Percentiles rank a stretch among this genome's conserved stretches.
Evolutionary conservation across 306 rosid genomes (phyloP).

Genomic region (Malus sylvestris): DNA sequence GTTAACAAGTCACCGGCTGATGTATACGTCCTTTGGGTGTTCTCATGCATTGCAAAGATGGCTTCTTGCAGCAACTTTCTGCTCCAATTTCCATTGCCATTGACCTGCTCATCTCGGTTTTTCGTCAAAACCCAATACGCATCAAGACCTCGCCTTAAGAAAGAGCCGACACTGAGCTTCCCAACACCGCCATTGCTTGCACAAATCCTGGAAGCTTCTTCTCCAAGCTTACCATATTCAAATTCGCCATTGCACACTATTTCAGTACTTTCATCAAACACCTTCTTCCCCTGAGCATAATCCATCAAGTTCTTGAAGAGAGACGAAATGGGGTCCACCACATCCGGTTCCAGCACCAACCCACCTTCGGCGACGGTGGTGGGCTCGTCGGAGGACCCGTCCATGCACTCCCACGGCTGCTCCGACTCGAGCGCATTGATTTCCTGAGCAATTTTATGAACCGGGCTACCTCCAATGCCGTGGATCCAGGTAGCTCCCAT

Average conservation of each 20-base stretch:
- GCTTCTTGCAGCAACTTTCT: slow-evolving; percentile 57
- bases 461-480: slow-evolving; percentile 86
- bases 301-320: slow-evolving; percentile 74
- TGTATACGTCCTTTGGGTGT: slow-evolving; percentile 75
- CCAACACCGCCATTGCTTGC: slow-evolving; percentile 16
- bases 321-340: slow-evolving; percentile 53
- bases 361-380: slow-evolving; percentile 79
- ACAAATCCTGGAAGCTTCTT: slow-evolving; percentile 26
- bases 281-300: slow-evolving; percentile 48
- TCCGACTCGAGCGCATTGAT: slow-evolving; percentile 61
- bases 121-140: slow-evolving; percentile 41
- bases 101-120: slow-evolving; percentile 31
- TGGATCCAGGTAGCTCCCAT: slow-evolving; percentile 99
- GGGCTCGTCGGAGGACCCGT: slow-evolving; percentile 48
- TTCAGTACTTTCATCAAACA: slow-evolving; percentile 8
- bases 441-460: slow-evolving; percentile 66
- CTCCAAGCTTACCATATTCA: slow-evolving; percentile 24
- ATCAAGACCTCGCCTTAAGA: slow-evolving; percentile 56
- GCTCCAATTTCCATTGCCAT: slow-evolving; percentile 55
- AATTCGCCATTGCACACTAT: slow-evolving; percentile 11
- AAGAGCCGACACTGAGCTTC: slow-evolving; percentile 58
- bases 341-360: slow-evolving; percentile 30
- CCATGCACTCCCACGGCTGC: slow-evolving; percentile 99
- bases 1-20: slow-evolving; percentile 66
- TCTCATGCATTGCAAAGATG: slow-evolving; percentile 70